Conservation (phyloP, 2,329 filamentous ascomycete species). For the Conoideocrella luteorostrata region DNA sequence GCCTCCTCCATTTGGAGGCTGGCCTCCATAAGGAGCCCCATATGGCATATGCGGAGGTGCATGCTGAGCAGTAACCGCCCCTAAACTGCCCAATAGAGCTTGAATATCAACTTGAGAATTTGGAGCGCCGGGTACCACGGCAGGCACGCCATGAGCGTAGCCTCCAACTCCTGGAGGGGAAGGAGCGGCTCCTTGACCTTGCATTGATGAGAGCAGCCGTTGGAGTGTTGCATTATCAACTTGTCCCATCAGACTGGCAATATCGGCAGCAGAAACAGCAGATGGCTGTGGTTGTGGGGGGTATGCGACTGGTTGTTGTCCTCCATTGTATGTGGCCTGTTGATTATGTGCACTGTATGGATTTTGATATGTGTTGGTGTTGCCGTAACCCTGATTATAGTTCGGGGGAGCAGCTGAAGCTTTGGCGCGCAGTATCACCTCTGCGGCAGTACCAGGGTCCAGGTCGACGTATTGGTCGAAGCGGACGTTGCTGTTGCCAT, state of each 20-base stretch:
- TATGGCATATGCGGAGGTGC: constrained; percentile 20
- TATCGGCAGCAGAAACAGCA: constrained; percentile 38
- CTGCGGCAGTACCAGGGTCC: constrained; percentile 69
- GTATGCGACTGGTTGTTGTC: constrained; percentile 25
- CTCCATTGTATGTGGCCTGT: constrained; percentile 18
- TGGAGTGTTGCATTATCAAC: constrained; percentile 67
- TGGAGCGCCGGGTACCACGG: constrained; percentile 14
- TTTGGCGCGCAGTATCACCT: constrained; percentile 71
- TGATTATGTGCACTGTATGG: constrained; percentile 25
- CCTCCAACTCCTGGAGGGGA: constrained; percentile 3
- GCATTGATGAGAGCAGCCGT: constrained; percentile 57
- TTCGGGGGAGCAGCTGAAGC: constrained; percentile 24
- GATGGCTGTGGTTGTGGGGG: constrained; percentile 26
- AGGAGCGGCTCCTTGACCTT: constrained; percentile 12
- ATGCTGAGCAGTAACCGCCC: constrained; percentile 17
- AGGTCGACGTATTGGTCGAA: constrained; percentile 86
- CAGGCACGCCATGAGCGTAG: constrained; percentile 5
- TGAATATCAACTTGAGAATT: constrained; percentile 37
- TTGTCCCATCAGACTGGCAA: constrained; percentile 59
- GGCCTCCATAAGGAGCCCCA: constrained; percentile 23
- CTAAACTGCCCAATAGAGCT: constrained; percentile 37
- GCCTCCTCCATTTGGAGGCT: constrained; percentile 21
- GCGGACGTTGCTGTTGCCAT: constrained; percentile 65
- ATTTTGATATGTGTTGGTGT: constrained; percentile 20
- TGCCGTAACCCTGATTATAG: constrained; percentile 25